These are phyloP conservation scores for Rhodotorula sp. DNA, from an alignment of 1,284 basidiomycete genomes.

Conservation along the genomic window DNA sequence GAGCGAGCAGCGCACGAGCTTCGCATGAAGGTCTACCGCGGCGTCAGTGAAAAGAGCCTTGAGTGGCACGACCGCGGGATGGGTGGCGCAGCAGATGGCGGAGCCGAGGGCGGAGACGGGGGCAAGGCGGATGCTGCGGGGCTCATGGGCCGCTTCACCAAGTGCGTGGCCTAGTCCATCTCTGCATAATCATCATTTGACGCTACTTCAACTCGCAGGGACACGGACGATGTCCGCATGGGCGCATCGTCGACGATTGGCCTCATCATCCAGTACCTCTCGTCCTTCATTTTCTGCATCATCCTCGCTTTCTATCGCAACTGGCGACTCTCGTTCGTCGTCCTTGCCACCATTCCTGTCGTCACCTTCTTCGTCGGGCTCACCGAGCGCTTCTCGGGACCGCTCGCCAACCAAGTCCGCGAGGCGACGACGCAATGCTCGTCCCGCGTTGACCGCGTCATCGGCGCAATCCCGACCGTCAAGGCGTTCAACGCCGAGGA, in stretches of 20 bases:
- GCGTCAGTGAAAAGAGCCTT: constrained; percentile 71
- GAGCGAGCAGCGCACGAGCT: constrained; percentile 74
- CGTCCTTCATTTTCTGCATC: constrained; percentile 75
- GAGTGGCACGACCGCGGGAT: constrained; percentile 83
- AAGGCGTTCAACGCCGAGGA: constrained; percentile 89
- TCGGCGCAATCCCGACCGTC: constrained; percentile 80
- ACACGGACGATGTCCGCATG: constrained; percentile 88
- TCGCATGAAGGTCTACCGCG: constrained; percentile 66
- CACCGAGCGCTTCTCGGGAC: constrained; percentile 65
- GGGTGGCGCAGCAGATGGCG: constrained; percentile 59
- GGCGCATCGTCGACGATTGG: constrained; percentile 77
- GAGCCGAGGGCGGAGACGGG: constrained; percentile 53
- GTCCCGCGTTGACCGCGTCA: constrained; percentile 73
- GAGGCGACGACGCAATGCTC: constrained; percentile 67
- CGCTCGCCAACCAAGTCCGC: constrained; percentile 68
- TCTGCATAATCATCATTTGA: not conserved
- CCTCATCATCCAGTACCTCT: constrained; percentile 72
- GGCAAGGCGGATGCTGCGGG: constrained; percentile 72
- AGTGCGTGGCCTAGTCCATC: constrained; percentile 64
- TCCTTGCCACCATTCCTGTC: constrained; percentile 84
- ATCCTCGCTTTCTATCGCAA: constrained; percentile 76
- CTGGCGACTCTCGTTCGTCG: constrained; percentile 82
- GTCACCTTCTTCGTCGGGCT: constrained; percentile 71
- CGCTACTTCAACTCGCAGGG: constrained; percentile 55
- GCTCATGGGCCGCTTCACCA: constrained; percentile 88